Conservation (phyloP, 2,329 filamentous ascomycete genomes). For the Lachnellula willkommii region DNA sequence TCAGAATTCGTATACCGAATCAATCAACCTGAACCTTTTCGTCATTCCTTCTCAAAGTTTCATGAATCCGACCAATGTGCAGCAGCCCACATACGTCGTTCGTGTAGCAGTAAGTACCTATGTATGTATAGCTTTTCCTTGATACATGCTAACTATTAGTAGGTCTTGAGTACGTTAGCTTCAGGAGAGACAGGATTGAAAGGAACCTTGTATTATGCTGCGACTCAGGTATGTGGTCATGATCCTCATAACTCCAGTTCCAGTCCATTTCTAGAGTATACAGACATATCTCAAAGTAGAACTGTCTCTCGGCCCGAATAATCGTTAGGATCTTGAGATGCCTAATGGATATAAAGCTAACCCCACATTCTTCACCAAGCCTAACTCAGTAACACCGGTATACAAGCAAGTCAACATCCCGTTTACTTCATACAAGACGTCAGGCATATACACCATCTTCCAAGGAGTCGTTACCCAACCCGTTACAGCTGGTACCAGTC, state of each 20-base stretch:
- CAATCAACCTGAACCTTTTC: conserved; percentile 18
- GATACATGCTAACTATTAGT: neutral
- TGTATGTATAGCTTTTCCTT: neutral
- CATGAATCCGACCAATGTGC: neutral
- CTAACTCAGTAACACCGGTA: neutral
- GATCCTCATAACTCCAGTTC: too few relatives aligned
- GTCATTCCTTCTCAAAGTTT: conserved; percentile 12
- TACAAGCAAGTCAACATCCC: neutral
- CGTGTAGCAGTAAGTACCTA: conserved; percentile 15
- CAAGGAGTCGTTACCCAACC: neutral
- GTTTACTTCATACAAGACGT: neutral
- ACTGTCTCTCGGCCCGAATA: too few relatives aligned
- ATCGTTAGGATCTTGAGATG: too few relatives aligned
- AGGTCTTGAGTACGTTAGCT: neutral
- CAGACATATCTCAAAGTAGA: too few relatives aligned
- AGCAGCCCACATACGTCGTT: conserved; percentile 4
- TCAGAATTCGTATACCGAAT: conserved; percentile 7
- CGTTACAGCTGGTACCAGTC: neutral
- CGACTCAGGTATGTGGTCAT: neutral
- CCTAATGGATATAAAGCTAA: too few relatives aligned
- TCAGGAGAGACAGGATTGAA: neutral
- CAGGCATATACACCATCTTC: neutral
- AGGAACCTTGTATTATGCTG: neutral
- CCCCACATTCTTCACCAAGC: neutral
- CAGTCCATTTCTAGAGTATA: too few relatives aligned